A percentile compares a stretch with the other conserved stretches of the same genome.
Evolutionary conservation across 805 yeast species (phyloP).

Genomic region (Starmera caribaea): DNA sequence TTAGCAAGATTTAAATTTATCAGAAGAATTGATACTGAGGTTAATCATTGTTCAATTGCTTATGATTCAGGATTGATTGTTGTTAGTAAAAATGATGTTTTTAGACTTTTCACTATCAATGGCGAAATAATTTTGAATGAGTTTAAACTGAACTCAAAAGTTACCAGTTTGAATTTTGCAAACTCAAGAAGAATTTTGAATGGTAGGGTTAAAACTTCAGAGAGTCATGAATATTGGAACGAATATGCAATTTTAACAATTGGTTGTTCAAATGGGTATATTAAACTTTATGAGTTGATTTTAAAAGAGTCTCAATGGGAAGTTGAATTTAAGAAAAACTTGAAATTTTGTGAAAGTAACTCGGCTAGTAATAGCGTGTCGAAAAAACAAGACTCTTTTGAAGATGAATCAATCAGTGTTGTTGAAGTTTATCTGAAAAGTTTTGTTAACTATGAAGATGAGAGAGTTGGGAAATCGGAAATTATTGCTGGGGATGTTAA

Average conservation of each 20-base stretch:
- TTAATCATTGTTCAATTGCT: constrained; percentile 33
- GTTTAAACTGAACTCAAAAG: constrained; percentile 8
- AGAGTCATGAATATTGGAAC: constrained; percentile 29
- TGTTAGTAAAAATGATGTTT: constrained; percentile 13
- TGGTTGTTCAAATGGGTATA: constrained; percentile 25
- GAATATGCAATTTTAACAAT: constrained; percentile 25
- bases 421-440: constrained; percentile 25
- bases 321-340: constrained; percentile 10
- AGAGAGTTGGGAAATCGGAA: constrained; percentile 27
- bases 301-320: constrained; percentile 14
- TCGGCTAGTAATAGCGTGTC: no score
- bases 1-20: constrained; percentile 40
- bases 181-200: constrained; percentile 17
- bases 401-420: constrained; percentile 17
- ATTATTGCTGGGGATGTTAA: constrained; percentile 43
- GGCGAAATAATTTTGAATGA: constrained; percentile 32
- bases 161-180: constrained; percentile 21
- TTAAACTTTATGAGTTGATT: constrained; percentile 24
- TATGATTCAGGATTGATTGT: constrained; percentile 47
- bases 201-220: constrained; percentile 15
- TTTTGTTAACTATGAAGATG: constrained; percentile 25
- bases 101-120: constrained; percentile 41
- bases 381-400: constrained; percentile 4
- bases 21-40: constrained; percentile 22
- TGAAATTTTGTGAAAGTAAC: constrained; percentile 13